phyloP scores from a whole-genome alignment of 1,139 yeast species.

The Suhomyces panamericanus region DNA sequence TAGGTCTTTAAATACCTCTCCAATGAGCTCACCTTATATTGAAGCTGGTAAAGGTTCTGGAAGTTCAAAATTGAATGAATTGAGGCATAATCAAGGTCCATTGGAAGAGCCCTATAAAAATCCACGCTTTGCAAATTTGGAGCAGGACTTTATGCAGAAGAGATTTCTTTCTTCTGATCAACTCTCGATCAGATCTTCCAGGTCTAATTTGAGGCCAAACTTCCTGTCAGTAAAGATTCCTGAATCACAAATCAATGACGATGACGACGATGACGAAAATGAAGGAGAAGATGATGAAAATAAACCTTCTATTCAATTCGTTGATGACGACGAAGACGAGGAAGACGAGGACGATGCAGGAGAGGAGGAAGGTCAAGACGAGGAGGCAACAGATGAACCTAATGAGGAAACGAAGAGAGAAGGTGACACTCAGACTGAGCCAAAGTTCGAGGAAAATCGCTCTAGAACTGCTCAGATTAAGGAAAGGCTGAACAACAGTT shows the following conservation, averaged over 20 bases:
- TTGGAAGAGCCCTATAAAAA: constrained; percentile 1
- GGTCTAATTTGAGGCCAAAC: constrained; percentile 56
- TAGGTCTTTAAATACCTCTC: constrained; percentile 2
- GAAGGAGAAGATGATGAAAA: constrained; percentile 16
- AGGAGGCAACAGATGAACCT: constrained; percentile 17
- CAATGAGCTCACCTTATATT: not conserved
- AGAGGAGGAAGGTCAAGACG: constrained; percentile 13
- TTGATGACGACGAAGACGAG: constrained; percentile 20
- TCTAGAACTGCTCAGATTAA: not conserved
- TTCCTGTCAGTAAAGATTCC: constrained; percentile 82
- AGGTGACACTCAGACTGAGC: not conserved
- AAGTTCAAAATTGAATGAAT: constrained; percentile 4
- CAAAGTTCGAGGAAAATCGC: not conserved
- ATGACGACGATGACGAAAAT: constrained; percentile 52
- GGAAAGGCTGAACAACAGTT: constrained; percentile 1
- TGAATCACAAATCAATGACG: constrained; percentile 62
- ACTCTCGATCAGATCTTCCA: constrained; percentile 34
- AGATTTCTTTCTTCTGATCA: constrained; percentile 18
- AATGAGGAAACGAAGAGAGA: not conserved
- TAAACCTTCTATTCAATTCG: constrained; percentile 36
- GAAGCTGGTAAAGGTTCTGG: not conserved
- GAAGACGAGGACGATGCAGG: constrained; percentile 16
- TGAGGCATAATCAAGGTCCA: constrained; percentile 3
- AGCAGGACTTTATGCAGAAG: not conserved
- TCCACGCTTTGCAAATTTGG: constrained; percentile 3